phyloP scores from a whole-genome alignment of 371 early-diverging fungal genomes.

The Rhizopus stolonifer region DNA sequence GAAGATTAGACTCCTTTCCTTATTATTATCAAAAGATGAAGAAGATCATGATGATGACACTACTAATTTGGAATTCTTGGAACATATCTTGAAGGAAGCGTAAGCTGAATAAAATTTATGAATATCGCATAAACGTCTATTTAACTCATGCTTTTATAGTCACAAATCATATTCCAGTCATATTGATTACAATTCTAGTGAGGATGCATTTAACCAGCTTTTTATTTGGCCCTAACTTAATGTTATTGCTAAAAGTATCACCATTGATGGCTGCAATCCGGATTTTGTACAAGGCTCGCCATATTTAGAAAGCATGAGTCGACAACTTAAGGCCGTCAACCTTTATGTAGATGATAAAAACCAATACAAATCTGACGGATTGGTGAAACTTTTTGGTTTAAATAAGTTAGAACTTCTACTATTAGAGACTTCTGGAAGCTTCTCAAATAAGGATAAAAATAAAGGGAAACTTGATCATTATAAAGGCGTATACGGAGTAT shows the following conservation, averaged over 20 bases:
- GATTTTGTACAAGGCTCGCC: slow-evolving; percentile 7
- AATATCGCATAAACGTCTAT: no score
- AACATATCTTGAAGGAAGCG: no score
- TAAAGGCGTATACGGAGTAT: slow-evolving; percentile 15
- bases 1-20: no score
- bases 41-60: no score
- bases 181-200: slow-evolving; percentile 8
- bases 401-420: slow-evolving; percentile 12
- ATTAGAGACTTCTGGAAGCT: slow-evolving; percentile 13
- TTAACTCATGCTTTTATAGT: no score
- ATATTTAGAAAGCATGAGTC: slow-evolving; percentile 2
- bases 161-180: slow-evolving; percentile 4
- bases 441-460: slow-evolving; percentile 6
- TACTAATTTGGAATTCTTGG: no score
- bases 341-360: slow-evolving; percentile 10
- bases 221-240: slow-evolving; percentile 9
- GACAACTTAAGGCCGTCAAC: slow-evolving; percentile 7
- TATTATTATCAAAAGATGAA: no score
- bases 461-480: slow-evolving; percentile 15
- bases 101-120: no score
- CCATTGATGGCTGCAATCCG: slow-evolving; percentile 1
- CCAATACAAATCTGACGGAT: slow-evolving; percentile 15
- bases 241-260: slow-evolving; percentile 1
- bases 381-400: slow-evolving; percentile 8
- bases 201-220: slow-evolving; percentile 16